Evolutionary conservation across 805 yeast species (phyloP).

Genomic region (Starmerella floricola): DNA sequence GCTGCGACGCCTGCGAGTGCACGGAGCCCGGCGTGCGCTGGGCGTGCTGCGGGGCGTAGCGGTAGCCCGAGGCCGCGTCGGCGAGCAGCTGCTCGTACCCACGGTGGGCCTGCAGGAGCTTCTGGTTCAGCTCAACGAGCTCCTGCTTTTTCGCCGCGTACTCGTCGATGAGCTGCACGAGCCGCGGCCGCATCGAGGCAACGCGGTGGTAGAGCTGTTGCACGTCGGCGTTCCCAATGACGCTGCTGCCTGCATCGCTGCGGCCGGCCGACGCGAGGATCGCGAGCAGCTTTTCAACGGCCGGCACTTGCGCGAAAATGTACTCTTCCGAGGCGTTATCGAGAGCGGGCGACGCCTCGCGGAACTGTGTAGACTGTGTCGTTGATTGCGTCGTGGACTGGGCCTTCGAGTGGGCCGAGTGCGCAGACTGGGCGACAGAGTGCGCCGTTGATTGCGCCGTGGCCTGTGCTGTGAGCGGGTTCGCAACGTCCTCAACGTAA

Average conservation of each 20-base stretch:
- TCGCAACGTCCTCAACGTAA: constrained; percentile 42
- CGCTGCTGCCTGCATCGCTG: constrained; percentile 24
- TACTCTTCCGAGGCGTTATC: constrained; percentile 34
- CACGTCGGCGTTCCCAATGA: constrained; percentile 50
- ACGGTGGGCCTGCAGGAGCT: constrained; percentile 55
- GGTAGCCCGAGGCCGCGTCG: constrained; percentile 26
- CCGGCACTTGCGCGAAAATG: constrained; percentile 42
- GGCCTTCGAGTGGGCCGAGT: no score
- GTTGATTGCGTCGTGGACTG: no score
- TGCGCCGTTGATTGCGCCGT: no score
- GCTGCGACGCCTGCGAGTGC: not conserved
- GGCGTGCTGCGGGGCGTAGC: constrained; percentile 21
- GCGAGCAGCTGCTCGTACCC: constrained; percentile 61
- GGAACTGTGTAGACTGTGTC: no score
- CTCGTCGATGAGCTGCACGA: constrained; percentile 65
- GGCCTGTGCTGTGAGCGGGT: not conserved
- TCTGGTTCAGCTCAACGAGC: constrained; percentile 54
- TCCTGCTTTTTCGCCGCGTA: constrained; percentile 71
- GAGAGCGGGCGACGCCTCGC: not conserved
- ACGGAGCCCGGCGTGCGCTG: constrained; percentile 2
- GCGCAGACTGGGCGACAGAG: no score
- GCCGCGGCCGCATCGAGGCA: constrained; percentile 57
- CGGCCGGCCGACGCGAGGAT: constrained; percentile 35
- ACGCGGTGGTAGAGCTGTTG: constrained; percentile 62
- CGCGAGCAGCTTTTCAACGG: constrained; percentile 59